Evolutionary conservation across 2,329 filamentous ascomycete species (phyloP), one percentile per base, ranked within the genome.

Genomic region (Diaporthe longicolla): DNA sequence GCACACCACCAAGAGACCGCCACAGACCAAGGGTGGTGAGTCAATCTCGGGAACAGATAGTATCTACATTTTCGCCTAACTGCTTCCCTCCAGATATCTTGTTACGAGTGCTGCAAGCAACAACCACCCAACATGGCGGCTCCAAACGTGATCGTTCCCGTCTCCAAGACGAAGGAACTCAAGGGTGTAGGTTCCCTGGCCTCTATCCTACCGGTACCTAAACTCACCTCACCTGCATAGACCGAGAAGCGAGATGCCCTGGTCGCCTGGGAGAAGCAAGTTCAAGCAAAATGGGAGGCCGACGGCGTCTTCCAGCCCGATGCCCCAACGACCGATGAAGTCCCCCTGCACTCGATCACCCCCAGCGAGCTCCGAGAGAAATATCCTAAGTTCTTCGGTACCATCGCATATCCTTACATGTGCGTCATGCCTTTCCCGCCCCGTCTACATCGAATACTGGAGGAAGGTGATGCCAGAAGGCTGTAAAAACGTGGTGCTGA

Each of bases 361-460:
- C 88, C 94, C 74, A 90, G 90, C 76, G 92, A 97, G 80, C 88
- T 97, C 77, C 94, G 93, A 81, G 89, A 92, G 80, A 92, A 95
- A 82, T 87, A 93, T 79, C 96, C 96, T 78, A 98, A 98, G 86
- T 98, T 95, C 88, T 97, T 96, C 82, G 95, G 93, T 90, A 79
- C 84, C 54, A 84, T 86, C 75, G 84, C 85, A 35, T 87, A 85
- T 76, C 85, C 83, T 24, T 85, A 84, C 75, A 84, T 82, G 76
- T 77, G 76, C 70, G 70, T 48, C 19, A 26, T 19, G 3, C 15
- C 24, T 4, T 43, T 45, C 32, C 13, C 7, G 5, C 13, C 3
- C 32, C 48, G 19, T 48, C 35, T 54, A 43, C 45, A 43, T 63
- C 48, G 35, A 35, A 55, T 59, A 35, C 10, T 32, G 32, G 24